phyloP scores from a whole-genome alignment of 768 basidiomycete genomes.

The Rhizopogon roseolus region DNA sequence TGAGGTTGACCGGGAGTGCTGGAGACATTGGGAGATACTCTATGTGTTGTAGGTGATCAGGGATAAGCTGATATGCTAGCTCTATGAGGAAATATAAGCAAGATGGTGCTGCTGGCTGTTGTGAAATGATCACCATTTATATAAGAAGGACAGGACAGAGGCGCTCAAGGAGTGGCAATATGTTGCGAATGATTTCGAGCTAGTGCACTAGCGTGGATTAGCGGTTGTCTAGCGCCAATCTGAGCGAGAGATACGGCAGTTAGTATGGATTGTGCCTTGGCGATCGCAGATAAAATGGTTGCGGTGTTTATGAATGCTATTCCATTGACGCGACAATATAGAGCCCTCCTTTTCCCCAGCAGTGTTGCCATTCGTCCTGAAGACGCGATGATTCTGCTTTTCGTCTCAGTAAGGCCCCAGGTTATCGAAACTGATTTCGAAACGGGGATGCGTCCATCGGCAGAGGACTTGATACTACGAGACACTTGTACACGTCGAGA shows the following conservation, averaged over 20 bases:
- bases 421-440: no score
- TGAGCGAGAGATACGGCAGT: neutral
- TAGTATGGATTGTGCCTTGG: neutral
- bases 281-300: neutral
- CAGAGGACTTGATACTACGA: neutral
- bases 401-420: neutral
- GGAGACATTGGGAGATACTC: neutral
- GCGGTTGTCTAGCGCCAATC: neutral
- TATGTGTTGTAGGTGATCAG: neutral
- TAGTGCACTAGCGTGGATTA: neutral
- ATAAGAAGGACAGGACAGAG: neutral
- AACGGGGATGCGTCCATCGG: neutral
- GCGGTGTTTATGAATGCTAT: no score
- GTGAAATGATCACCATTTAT: no score
- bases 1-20: constrained; percentile 1
- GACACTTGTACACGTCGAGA: no score
- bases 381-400: neutral
- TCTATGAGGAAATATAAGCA: neutral
- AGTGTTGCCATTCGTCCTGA: neutral
- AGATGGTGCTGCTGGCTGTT: no score
- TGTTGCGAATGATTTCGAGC: neutral
- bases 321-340: no score
- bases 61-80: neutral
- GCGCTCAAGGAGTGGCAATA: neutral
- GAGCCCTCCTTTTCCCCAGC: neutral